Conservation (phyloP, 2,329 filamentous ascomycete species). For the Hymenoscyphus salicellus region DNA sequence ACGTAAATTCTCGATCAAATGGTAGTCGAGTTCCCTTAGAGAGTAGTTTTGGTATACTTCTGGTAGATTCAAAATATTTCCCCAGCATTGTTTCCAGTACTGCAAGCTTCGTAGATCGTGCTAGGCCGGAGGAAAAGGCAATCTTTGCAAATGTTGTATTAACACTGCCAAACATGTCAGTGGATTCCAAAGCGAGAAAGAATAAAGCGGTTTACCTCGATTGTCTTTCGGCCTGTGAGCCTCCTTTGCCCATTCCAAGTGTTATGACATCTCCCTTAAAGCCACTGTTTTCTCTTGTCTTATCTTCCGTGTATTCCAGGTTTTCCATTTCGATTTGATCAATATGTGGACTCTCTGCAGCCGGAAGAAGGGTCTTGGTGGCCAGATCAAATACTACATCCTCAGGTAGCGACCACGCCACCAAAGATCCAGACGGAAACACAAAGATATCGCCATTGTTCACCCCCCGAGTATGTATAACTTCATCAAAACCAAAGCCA, state of each 20-base stretch:
- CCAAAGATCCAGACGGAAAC: slow-evolving; percentile 90
- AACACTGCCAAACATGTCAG: slow-evolving; percentile 34
- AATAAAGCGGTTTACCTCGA: slow-evolving; percentile 19
- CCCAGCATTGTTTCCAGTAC: slow-evolving; percentile 81
- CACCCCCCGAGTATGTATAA: slow-evolving; percentile 59
- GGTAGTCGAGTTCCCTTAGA: slow-evolving; percentile 62
- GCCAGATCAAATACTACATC: slow-evolving; percentile 68
- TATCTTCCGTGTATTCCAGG: slow-evolving; percentile 80
- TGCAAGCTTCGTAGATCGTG: slow-evolving; percentile 87
- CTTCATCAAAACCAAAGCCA: slow-evolving; percentile 59
- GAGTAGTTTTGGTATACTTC: slow-evolving; percentile 75
- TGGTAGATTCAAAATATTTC: slow-evolving; percentile 83
- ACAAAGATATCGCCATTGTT: slow-evolving; percentile 86
- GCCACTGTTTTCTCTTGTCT: slow-evolving; percentile 66
- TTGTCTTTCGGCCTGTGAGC: slow-evolving; percentile 43
- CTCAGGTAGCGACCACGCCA: slow-evolving; percentile 84
- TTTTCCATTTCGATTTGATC: slow-evolving; percentile 79
- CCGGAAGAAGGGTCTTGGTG: slow-evolving; percentile 68
- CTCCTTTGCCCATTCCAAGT: slow-evolving; percentile 67
- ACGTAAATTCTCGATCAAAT: slow-evolving; percentile 72
- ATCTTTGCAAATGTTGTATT: slow-evolving; percentile 82
- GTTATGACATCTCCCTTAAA: slow-evolving; percentile 88
- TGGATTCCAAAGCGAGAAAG: not conserved
- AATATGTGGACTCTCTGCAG: slow-evolving; percentile 72
- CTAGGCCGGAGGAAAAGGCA: slow-evolving; percentile 91